Base-by-base conservation (phyloP, 2,329 filamentous ascomycete genomes). In the Ophidiomyces ophidiicola region DNA sequence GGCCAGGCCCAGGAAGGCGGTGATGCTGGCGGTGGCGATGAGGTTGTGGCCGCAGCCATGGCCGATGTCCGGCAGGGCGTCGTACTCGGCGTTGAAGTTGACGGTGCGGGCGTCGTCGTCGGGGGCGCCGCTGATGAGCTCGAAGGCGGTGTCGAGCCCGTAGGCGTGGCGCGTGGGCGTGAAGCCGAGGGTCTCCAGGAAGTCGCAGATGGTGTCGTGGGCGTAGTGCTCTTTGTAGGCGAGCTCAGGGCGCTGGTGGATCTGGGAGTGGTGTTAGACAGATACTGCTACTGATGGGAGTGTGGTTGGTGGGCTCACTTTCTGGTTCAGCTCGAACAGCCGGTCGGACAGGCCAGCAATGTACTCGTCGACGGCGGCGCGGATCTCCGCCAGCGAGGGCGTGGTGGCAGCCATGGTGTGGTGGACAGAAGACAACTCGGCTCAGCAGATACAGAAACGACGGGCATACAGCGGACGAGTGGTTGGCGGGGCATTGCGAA, bases 221-320 rank as follows among this genome's bases (percentile, higher is more conserved):
- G 72, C 71, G 12, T 59, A 61, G 49, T 63, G 54, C 46, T 75
- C 71, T 37, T 71, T 50, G 48, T 66, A 74, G 2, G 60, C 64
- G 0, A 69, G 53, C 49, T 75, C 71, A 0, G 71, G 71, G 41
- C 72, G 59, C n/a, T 57, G 56, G 49, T 59, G 61, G 36, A 68
- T 66, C 60, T 64, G 17, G 4, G 26, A 31, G 19, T 11, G 2
- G 10, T 4, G 20, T 40, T 20, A 40, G 37, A n/a, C n/a, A n/a
- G n/a, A n/a, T n/a, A n/a, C n/a, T n/a, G n/a, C n/a, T n/a, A n/a
- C n/a, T n/a, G n/a, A n/a, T n/a, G n/a, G n/a, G n/a, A n/a, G n/a
- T 5, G 26, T 36, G 14, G 14, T 3, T 15, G 25, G n/a, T n/a
- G n/a, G n/a, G n/a, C 36, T 39, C 18, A 39, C 36, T 18, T 12